Conservation (phyloP, 305 asterid species). For the Striga hermonthica region DNA sequence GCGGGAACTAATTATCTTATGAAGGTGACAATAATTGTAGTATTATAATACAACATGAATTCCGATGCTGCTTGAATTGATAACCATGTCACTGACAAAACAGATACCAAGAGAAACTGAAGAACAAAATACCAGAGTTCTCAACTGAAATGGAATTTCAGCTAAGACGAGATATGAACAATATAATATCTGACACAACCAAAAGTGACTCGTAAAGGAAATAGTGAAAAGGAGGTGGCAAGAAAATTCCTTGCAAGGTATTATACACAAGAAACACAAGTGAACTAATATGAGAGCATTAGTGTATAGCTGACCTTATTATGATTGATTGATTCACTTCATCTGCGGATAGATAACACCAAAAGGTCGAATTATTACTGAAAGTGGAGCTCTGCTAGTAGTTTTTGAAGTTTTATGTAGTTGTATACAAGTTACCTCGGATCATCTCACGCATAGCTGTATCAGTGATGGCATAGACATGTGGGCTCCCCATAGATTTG, state of each 20-base stretch:
- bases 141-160: neutral
- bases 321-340: slow-evolving; percentile 89
- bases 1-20: neutral
- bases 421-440: slow-evolving; percentile 52
- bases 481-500: slow-evolving; percentile 65
- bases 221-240: neutral
- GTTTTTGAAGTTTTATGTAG: neutral
- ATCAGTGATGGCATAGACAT: slow-evolving; percentile 83
- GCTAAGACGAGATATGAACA: neutral
- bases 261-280: neutral
- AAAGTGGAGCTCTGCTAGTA: neutral
- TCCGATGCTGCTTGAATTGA: neutral
- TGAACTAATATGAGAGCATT: neutral
- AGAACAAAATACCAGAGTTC: neutral
- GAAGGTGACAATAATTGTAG: neutral
- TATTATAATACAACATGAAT: neutral
- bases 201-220: neutral
- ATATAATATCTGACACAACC: neutral
- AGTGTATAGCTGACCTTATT: slow-evolving; percentile 56
- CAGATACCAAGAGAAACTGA: neutral
- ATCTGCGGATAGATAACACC: slow-evolving; percentile 47
- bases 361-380: slow-evolving; percentile 11
- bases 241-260: slow-evolving; percentile 2
- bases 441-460: slow-evolving; percentile 87
- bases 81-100: neutral